These are phyloP conservation scores for Olyra latifolia DNA, from an alignment of 176 grass and related monocot genomes.

Conservation along the genomic window DNA sequence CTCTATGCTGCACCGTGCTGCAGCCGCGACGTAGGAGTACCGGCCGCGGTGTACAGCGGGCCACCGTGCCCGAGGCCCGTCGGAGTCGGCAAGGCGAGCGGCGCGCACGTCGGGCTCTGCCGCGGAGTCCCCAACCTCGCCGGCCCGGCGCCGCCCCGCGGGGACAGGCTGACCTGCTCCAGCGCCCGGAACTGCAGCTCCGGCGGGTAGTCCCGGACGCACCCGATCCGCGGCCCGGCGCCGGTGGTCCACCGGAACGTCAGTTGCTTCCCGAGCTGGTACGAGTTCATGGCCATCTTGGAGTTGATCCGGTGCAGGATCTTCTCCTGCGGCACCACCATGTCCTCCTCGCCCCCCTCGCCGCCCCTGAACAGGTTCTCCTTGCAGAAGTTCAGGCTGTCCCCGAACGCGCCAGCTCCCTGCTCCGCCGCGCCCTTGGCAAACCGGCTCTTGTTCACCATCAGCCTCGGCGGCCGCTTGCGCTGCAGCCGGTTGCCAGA, in stretches of 20 bases:
- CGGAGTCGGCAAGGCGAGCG: conserved; percentile 2
- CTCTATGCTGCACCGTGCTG: conserved; percentile 41
- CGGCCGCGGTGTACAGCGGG: neutral
- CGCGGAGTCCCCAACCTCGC: conserved; percentile 32
- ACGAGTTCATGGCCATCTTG: conserved; percentile 68
- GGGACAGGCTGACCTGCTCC: conserved; percentile 82
- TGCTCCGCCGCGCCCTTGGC: conserved; percentile 26
- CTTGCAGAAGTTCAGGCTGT: conserved; percentile 56
- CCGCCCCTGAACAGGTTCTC: conserved; percentile 52
- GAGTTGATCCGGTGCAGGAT: conserved; percentile 85
- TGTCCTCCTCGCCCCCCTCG: conserved; percentile 28
- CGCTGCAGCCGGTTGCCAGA: conserved; percentile 42
- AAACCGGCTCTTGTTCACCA: conserved; percentile 26
- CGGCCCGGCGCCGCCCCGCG: conserved; percentile 19
- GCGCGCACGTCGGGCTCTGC: conserved; percentile 27
- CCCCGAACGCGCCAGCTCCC: conserved; percentile 32
- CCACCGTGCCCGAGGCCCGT: neutral
- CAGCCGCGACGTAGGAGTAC: conserved; percentile 7
- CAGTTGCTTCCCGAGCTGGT: conserved; percentile 88
- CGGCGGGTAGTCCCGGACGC: conserved; percentile 84
- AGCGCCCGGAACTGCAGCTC: conserved; percentile 72
- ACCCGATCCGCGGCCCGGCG: conserved; percentile 73
- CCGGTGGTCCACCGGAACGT: conserved; percentile 80
- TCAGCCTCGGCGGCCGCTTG: conserved; percentile 42
- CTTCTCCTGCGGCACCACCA: conserved; percentile 55